Percentiles rank a stretch among this genome's conserved stretches.
Conservation (phyloP, 257 asterid species). For the Scutellaria barbata region DNA sequence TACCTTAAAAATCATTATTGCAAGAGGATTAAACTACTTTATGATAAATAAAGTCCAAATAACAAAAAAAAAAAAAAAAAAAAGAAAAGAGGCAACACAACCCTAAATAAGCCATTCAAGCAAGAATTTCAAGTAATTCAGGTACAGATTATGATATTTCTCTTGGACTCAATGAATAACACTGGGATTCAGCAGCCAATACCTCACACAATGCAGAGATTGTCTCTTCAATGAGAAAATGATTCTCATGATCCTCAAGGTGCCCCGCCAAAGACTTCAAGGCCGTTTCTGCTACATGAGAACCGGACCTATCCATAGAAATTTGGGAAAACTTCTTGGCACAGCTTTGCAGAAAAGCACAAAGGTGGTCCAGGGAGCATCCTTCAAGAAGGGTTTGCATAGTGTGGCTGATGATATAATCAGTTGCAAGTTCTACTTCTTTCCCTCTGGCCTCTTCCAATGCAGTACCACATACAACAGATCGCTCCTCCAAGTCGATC, state of each 20-base stretch:
- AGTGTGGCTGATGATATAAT: slow-evolving; percentile 89
- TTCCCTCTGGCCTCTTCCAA: slow-evolving; percentile 93
- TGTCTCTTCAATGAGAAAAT: slow-evolving; percentile 63
- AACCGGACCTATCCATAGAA: slow-evolving; percentile 87
- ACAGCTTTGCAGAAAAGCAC: slow-evolving; percentile 69
- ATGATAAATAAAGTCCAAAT: neutral
- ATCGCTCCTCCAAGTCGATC: slow-evolving; percentile 75
- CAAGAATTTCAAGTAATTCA: neutral
- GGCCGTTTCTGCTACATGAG: slow-evolving; percentile 96
- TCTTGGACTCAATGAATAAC: neutral
- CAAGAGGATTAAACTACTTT: slow-evolving; percentile 10
- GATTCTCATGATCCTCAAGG: slow-evolving; percentile 65
- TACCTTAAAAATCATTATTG: neutral
- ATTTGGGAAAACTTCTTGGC: slow-evolving; percentile 63
- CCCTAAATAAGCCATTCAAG: slow-evolving; percentile 6
- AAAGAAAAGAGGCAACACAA: neutral
- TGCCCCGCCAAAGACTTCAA: slow-evolving; percentile 77
- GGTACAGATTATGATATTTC: slow-evolving; percentile 11
- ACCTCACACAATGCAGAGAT: slow-evolving; percentile 72
- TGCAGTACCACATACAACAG: slow-evolving; percentile 78
- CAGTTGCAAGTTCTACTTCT: slow-evolving; percentile 91
- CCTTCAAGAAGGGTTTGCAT: slow-evolving; percentile 85
- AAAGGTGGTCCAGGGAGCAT: slow-evolving; percentile 75
- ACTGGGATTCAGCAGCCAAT: slow-evolving; percentile 27
- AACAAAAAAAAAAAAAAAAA: neutral